Base-by-base conservation (phyloP, 2,329 filamentous ascomycete genomes). In the Penicillium italicum region DNA sequence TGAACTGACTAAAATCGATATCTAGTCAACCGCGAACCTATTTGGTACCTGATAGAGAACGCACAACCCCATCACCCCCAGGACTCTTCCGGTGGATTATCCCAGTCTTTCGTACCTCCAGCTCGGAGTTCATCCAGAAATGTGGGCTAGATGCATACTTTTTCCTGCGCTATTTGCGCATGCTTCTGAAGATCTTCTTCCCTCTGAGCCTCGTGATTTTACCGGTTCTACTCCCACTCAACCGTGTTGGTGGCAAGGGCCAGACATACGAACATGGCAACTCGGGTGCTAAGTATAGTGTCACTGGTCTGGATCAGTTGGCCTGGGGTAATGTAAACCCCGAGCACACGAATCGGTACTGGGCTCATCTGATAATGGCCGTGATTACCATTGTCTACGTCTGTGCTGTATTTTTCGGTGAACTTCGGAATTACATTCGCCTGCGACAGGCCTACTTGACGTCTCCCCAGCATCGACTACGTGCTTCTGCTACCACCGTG, bases 101-200 rank as follows among this genome's bases (percentile, higher is more conserved):
- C 14, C 80, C 82, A 4, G 79, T 78, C 61, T 96, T 80, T 80
- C 89, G 76, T 72, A 86, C 77, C 76, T 90, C 76, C 72, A 85
- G 79, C 82, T 90, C 90, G 12, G 90, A 96, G 64, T 85, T 99
- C 63, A 96, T 99, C 66, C 88, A 93, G 50, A 96, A 97, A 74
- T 97, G 93, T 64, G 94, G 94, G 18, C 83, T 99, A 10, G 94
- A 99, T 71, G 91, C 93, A 67, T 99, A 96, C 76, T 96, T 97
- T 78, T 99, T 99, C 73, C 81, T 99, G 1, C 89, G 95, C 59
- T 99, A 96, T 68, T 82, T 92, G 26, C 85, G 88, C 58, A 88
- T 90, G 67, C 84, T 97, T 5, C 82, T 97, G 41, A 86, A 96
- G 69, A 96, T 99, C 59, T 97, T 99, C 71, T 77, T 96, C 37